Base-by-base conservation (phyloP, 805 yeast genomes). In the Tetrapisispora arboricola region DNA sequence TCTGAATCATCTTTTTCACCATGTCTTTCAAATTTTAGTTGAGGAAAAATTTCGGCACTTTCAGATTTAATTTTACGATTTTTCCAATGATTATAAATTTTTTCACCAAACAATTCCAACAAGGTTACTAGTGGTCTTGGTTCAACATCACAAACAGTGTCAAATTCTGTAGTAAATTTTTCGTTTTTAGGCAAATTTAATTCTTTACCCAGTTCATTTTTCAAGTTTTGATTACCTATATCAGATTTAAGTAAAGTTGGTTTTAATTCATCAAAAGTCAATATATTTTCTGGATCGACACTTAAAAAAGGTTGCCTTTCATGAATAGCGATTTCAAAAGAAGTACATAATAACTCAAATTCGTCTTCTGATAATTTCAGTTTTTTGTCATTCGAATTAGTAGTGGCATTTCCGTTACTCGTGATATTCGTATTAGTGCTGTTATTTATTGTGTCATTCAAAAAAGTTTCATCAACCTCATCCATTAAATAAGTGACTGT, bases 401-500 rank as follows among this genome's bases (percentile, higher is more conserved):
- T n/a, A n/a, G n/a, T n/a, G n/a, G n/a, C n/a, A n/a, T n/a, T n/a
- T n/a, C n/a, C n/a, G 32, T 50, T 49, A 9, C 16, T n/a, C 8
- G 11, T n/a, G n/a, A n/a, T n/a, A n/a, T n/a, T n/a, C n/a, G n/a
- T 15, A 19, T 33, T 34, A 20, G 33, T 32, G 22, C 50, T 39
- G 9, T 63, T 54, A 29, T 67, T 59, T 41, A 72, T 71, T 40
- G 72, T 50, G 11, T 66, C 56, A 3, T 53, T 59, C 38, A 86
- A 62, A 54, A 81, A 90, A 43, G 61, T 75, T 26, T 78, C 94
- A 62, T 92, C 98, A 7, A 52, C 71, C 60, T 90, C 97, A 63
- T 92, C 97, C 83, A 92, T 76, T 61, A 80, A 80, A 63, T 88
- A 92, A 16, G 78, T 78, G 35, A 82, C 77, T 1, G 96, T 96